Base-by-base conservation (phyloP, 345 rosid genomes). In the Populus simonii region DNA sequence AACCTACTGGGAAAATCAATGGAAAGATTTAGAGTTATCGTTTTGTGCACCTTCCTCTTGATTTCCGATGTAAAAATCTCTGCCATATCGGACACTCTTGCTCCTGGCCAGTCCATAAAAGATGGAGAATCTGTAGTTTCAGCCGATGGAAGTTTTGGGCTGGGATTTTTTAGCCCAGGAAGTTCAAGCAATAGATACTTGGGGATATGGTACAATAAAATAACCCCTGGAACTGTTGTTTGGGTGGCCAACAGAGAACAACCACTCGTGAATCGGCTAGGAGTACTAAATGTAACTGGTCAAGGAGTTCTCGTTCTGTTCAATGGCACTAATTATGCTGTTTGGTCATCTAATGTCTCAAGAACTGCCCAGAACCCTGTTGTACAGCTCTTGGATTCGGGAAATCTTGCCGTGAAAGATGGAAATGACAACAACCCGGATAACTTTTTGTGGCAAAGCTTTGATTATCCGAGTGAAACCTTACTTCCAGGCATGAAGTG, bases 381-480 rank as follows among this genome's bases (percentile, higher is more conserved):
- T 69, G 72, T 69, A 12, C 53, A 17, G 72, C 72, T 69, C 47
- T 23, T 69, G 20, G 72, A 41, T 45, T 69, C 72, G 1, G 53
- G 72, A 69, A 69, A 69, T n/a, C 72, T 69, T 11, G 53, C 27
- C 9, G 72, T 69, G 8, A 38, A 25, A 41, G 72, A 69, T 69
- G 72, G 55, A 41, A 41, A 69, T n/a, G 31, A 69, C 31, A 69
- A 0, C 51, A 7, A 23, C 35, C 72, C 53, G 11, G 72, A 69
- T 13, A 69, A 69, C 10, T 69, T 39, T n/a, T 22, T 39, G 72
- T 69, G 72, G 72, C 72, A 69, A 25, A 69, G 72, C 53, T 69
- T 69, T 69, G 72, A 39, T 69, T 69, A 69, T 69, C 72, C 51
- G 16, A 69, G 72, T 41, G 72, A 69, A 69, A 69, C 72, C 72